phyloP scores from a whole-genome alignment of 805 yeast genomes.

The Cyberlindnera euphorbiiphila region DNA sequence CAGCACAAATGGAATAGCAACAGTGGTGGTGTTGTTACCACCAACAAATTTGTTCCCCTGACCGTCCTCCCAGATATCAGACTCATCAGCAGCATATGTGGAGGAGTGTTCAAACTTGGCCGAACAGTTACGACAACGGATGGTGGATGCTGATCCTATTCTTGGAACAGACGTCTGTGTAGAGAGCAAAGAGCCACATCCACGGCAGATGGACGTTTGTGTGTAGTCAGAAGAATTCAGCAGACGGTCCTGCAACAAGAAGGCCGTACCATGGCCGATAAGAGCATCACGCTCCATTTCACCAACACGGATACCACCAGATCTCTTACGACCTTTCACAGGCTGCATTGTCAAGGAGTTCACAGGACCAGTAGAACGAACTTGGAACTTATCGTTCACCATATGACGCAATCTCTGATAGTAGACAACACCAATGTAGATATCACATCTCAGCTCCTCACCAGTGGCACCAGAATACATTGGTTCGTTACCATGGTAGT shows the following conservation, averaged over 20 bases:
- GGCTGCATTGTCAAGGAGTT: conserved; percentile 98
- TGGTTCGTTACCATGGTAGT: conserved; percentile 98
- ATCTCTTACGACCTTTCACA: conserved; percentile 97
- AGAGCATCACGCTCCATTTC: conserved; percentile 99
- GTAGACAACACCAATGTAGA: conserved; percentile 94
- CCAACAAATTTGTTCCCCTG: conserved; percentile 89
- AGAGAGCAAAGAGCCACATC: conserved; percentile 88
- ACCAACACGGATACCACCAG: conserved; percentile 99
- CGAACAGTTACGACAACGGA: conserved; percentile 92
- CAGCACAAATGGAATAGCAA: conserved; percentile 94
- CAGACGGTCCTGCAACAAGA: conserved; percentile 88
- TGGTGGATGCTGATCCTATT: conserved; percentile 72
- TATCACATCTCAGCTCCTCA: conserved; percentile 93
- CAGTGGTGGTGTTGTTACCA: conserved; percentile 90
- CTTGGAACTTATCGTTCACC: conserved; percentile 99
- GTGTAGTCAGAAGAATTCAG: conserved; percentile 95
- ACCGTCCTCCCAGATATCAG: conserved; percentile 95
- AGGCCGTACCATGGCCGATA: conserved; percentile 97
- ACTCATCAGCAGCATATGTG: conserved; percentile 55
- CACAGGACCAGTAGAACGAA: conserved; percentile 97
- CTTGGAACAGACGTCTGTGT: conserved; percentile 91
- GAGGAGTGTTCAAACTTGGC: conserved; percentile 56
- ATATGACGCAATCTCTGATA: conserved; percentile 98
- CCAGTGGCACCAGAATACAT: conserved; percentile 99
- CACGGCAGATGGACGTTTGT: conserved; percentile 83